Evolutionary conservation across 208 protist species (phyloP).

Genomic region (Spironucleus salmonicida): DNA sequence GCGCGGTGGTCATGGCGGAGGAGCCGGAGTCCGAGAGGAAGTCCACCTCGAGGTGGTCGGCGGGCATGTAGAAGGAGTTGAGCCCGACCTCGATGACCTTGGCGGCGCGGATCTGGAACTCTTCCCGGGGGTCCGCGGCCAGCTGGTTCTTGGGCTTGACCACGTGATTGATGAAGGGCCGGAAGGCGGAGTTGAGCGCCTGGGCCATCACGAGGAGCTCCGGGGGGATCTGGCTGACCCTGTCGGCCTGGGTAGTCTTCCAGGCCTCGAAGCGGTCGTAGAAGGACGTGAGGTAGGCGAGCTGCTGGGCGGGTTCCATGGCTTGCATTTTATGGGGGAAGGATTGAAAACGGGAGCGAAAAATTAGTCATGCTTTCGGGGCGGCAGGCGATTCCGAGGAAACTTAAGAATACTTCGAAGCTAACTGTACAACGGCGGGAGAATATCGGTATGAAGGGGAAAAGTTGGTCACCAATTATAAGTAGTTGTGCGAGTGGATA

Average conservation of each 20-base stretch:
- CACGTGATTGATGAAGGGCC: slow-evolving; percentile 1
- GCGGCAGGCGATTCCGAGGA: too few species aligned
- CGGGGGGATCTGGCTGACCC: background rate
- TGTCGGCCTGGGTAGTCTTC: background rate
- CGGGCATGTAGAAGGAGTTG: slow-evolving; percentile 35
- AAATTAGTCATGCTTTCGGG: too few species aligned
- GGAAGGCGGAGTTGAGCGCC: background rate
- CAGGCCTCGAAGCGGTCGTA: background rate
- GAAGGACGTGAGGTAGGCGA: background rate
- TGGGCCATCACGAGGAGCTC: background rate
- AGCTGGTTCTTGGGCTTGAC: background rate
- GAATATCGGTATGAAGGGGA: too few species aligned
- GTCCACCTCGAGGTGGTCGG: slow-evolving; percentile 30
- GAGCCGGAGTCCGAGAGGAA: slow-evolving; percentile 35
- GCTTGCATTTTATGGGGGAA: too few species aligned
- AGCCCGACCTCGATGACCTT: slow-evolving; percentile 12
- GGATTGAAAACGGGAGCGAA: too few species aligned
- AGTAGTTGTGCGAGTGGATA: too few species aligned
- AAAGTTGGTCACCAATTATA: too few species aligned
- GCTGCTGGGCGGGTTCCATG: background rate
- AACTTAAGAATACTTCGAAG: too few species aligned
- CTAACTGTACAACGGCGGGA: too few species aligned
- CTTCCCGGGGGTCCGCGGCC: background rate
- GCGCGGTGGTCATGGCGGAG: slow-evolving; percentile 28
- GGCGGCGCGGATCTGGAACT: background rate